Evolutionary conservation across 1,284 basidiomycete genomes (phyloP).

Genomic region (Tylopilus microsporus): DNA sequence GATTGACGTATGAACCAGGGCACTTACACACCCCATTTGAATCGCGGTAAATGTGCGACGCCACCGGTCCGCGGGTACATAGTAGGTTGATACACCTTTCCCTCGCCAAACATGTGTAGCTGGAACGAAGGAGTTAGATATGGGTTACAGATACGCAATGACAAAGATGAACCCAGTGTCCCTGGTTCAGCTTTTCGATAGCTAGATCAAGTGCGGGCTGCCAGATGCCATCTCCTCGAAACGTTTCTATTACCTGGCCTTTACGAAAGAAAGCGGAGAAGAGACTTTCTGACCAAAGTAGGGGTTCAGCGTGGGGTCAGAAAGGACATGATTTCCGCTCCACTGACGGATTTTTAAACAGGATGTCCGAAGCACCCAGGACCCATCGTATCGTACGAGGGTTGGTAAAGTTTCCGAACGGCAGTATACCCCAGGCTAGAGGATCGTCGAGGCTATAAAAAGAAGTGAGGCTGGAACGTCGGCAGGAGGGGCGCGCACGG

Average conservation of each 20-base stretch:
- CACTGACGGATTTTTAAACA: conserved; percentile 88
- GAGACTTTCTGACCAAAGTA: conserved; percentile 49
- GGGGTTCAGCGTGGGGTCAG: conserved; percentile 9
- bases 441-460: conserved; percentile 66
- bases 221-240: conserved; percentile 85
- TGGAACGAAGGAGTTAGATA: conserved; percentile 30
- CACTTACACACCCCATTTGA: conserved; percentile 95
- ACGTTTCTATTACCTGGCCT: conserved; percentile 92
- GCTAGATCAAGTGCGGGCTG: conserved; percentile 84
- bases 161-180: conserved; percentile 67
- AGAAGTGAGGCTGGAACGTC: conserved; percentile 6
- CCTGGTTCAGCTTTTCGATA: conserved; percentile 72
- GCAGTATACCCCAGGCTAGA: conserved; percentile 79
- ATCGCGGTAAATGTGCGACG: conserved; percentile 60
- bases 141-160: background rate
- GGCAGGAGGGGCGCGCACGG: conserved; percentile 25
- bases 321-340: conserved; percentile 8
- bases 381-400: conserved; percentile 75
- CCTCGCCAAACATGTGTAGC: conserved; percentile 94
- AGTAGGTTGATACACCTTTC: conserved; percentile 78
- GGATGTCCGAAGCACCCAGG: conserved; percentile 87
- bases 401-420: conserved; percentile 55
- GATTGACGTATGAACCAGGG: conserved; percentile 8
- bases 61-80: conserved; percentile 43
- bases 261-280: conserved; percentile 81